Evolutionary conservation across 371 early-diverging fungal genomes (phyloP), one percentile per base, ranked within the genome.

Genomic region (Mucor indicus): DNA sequence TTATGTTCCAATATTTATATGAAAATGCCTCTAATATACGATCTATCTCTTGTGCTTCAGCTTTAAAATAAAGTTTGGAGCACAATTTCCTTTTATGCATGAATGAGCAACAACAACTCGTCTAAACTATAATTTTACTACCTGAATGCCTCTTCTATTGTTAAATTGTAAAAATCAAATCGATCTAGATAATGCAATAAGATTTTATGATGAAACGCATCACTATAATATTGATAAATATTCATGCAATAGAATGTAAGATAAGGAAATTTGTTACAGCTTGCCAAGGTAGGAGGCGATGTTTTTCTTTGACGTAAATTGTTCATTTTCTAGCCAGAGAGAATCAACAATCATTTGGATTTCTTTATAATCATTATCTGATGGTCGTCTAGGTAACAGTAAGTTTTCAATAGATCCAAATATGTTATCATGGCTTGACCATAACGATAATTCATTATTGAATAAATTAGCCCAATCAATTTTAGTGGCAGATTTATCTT

Each of bases 11-110:
- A 63, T 86, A 94, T 17, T 85, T 69, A 49, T 72, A 60, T 6
- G 93, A 76, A 66, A 95, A 86, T 31, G 69, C 84, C 38, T 81
- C 80, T 36, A 95, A 56, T 32, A 94, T 83, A 4, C 95, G 79
- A 65, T 92, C 94, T 25, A 93, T 84, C 42, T 85, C 81, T 61
- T 93, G 94, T 8, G 93, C 81, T 64, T 95, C 95, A 15, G 90
- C 94, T 32, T 82, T 85, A 44, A 94, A 67, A 30, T 78, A 76
- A 1, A 91, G 62, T 21, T 85, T 81, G 24, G 70, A 63, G 50
- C 89, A 89, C 37, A 92, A 55, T 19, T 56, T 68, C 36, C 63
- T 62, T 40, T 33, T 22, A 0, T 22, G 10, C 3, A 9, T 22
- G 40, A 3, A 10, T 36, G 3, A 17, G 8, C 5, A 5, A 3